Evolutionary conservation across 768 basidiomycete species (phyloP).

Genomic region (Terana coerulea): DNA sequence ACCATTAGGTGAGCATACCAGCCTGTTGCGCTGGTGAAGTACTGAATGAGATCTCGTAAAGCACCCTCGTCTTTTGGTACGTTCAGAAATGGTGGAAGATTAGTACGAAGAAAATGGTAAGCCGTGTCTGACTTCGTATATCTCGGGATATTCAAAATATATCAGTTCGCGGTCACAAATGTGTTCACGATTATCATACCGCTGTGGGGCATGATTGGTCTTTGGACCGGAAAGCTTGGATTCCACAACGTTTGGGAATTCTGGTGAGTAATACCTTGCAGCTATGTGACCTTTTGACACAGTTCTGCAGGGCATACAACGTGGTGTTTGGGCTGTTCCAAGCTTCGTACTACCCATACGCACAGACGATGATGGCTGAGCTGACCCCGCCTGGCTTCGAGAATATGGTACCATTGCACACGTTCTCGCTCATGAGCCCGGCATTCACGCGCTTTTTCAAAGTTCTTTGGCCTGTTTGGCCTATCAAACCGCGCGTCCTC

Average conservation of each 20-base stretch:
- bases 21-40: not conserved
- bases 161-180: constrained; percentile 72
- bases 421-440: too few species aligned
- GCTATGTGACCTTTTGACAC: too few species aligned
- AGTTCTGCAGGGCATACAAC: constrained; percentile 64
- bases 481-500: constrained; percentile 81
- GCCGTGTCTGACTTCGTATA: too few species aligned
- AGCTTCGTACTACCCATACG: constrained; percentile 84
- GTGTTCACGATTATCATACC: constrained; percentile 75
- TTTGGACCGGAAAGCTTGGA: constrained; percentile 74
- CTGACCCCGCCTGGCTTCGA: constrained; percentile 85
- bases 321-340: constrained; percentile 79
- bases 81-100: constrained; percentile 78
- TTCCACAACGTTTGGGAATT: constrained; percentile 88
- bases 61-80: constrained; percentile 80
- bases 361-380: constrained; percentile 88
- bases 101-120: constrained; percentile 76
- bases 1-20: constrained; percentile 34
- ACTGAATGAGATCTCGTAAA: constrained; percentile 21
- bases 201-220: constrained; percentile 83
- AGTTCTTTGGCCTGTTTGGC: constrained; percentile 88
- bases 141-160: too few species aligned
- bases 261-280: constrained; percentile 46
- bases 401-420: constrained; percentile 50
- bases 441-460: not conserved